Base-by-base conservation (phyloP, 305 asterid species). In the Ilex paraguariensis region DNA sequence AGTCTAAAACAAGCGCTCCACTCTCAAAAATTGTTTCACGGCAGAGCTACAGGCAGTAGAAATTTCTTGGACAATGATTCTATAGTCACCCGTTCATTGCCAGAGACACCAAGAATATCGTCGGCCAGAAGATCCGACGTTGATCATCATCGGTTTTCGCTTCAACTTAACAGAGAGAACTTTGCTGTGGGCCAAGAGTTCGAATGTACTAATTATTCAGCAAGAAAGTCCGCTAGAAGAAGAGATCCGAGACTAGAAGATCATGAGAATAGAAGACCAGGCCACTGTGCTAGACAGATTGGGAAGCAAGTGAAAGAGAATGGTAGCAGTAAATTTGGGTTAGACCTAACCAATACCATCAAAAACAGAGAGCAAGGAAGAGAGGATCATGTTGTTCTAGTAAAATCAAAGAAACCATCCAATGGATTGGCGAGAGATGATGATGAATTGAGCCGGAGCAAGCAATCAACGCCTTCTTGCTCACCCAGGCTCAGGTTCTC, bases 81-180 rank as follows among this genome's bases (percentile, higher is more conserved):
- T 66, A 52, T 63, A n/a, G 78, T 77, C 30, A 84, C 85, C 0
- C 75, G 84, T 5, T 87, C 97, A 0, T 65, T 89, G 59, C 95
- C 97, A 0, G 96, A 79, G 48, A 82, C 96, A 2, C 93, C 96
- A 2, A 75, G 92, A 75, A 65, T 72, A 46, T 84, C 91, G 28
- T 65, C 76, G 14, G 75, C 85, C 7, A 70, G 92, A 52, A 76
- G 86, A 63, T 82, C 96, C 6, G 95, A 86, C 33, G 90, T 70
- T 31, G 95, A 81, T 7, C 70, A 62, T 54, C 70, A 75, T 5
- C 86, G 98, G 53, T 84, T 82, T 3, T 88, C 98, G 3, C 89
- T 88, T n/a, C 96, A 86, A 64, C 66, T 87, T 40, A 80, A 75
- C 77, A 84, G 84, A 61, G 92, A 87, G 61, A 85, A 76, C 56